phyloP scores from a whole-genome alignment of 2,329 filamentous ascomycete species.

The Colletotrichum cereale region DNA sequence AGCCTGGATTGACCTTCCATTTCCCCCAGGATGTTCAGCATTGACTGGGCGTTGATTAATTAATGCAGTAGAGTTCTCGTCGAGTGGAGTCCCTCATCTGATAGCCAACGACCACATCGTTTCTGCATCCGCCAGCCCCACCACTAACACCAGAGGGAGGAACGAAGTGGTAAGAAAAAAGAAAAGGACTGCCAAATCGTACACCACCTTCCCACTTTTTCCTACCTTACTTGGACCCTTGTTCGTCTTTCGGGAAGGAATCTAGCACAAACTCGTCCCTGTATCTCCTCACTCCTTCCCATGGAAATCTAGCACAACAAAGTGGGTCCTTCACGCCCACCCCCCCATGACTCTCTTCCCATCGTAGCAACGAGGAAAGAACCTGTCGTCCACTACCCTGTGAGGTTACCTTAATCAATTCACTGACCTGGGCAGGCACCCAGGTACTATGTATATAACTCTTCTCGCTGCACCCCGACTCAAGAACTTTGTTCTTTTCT shows the following conservation, averaged over 20 bases:
- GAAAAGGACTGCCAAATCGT: constrained; percentile 2
- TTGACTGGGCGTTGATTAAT: neutral
- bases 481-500: neutral
- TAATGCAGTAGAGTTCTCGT: neutral
- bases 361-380: neutral
- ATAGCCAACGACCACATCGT: neutral
- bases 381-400: constrained; percentile 18
- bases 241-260: constrained; percentile 29
- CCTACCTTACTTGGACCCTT: constrained; percentile 9
- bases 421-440: neutral
- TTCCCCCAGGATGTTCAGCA: neutral
- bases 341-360: neutral
- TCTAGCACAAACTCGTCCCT: constrained; percentile 6
- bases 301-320: constrained; percentile 35
- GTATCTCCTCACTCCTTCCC: neutral
- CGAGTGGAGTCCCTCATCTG: constrained; percentile 10
- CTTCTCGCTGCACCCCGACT: neutral
- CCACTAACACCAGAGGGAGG: neutral
- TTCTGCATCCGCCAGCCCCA: neutral
- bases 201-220: neutral
- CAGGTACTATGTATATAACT: constrained; percentile 15
- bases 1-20: neutral
- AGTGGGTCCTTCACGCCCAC: constrained; percentile 8
- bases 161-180: no score
- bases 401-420: neutral